Evolutionary conservation across 345 rosid species (phyloP), one percentile per base, ranked within the genome.

Genomic region (Tarenaya hassleriana): DNA sequence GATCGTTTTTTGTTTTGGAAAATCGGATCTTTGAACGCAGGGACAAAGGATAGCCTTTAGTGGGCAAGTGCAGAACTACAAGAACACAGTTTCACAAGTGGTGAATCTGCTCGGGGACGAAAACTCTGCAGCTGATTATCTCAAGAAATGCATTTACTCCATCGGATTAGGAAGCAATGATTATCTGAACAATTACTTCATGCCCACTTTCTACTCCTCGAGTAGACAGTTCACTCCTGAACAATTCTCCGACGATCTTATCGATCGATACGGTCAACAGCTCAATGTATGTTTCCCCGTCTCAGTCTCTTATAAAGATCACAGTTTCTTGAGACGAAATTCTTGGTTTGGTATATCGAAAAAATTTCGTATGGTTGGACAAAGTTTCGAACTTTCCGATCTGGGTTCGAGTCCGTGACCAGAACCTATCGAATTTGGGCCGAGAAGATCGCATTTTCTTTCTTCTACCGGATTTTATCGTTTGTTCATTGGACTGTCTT

Each of bases 111-210:
- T 91, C 7, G 98, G 98, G 10, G 76, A 72, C 24, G 72, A 75
- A 40, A 29, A 61, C 16, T 31, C 21, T 4, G 84, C 98, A 8
- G 74, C 89, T 16, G 27, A 73, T 59, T 63, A 84, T 50, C 73
- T 91, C 10, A 80, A 73, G 42, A 58, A 48, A 54, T 87, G 96
- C 73, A 79, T 91, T 35, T 80, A 64, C 70, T 61, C 92, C 1
- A 61, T 87, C 17, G 95, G 86, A 16, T 53, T 91, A 45, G 98
- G 98, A 11, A 91, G 95, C 76, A 91, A 91, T 60, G 98, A 91
- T 51, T 91, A 91, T 64, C 88, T 91, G 14, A 91, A 91, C 55
- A 91, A 91, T 63, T 91, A 91, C 55, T 91, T 87, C 81, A 81
- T 80, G 92, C 96, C 98, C 8, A 57, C 41, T 3, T 52, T 39